phyloP scores from a whole-genome alignment of 768 basidiomycete species.

The Rhodotorula babjevae region DNA sequence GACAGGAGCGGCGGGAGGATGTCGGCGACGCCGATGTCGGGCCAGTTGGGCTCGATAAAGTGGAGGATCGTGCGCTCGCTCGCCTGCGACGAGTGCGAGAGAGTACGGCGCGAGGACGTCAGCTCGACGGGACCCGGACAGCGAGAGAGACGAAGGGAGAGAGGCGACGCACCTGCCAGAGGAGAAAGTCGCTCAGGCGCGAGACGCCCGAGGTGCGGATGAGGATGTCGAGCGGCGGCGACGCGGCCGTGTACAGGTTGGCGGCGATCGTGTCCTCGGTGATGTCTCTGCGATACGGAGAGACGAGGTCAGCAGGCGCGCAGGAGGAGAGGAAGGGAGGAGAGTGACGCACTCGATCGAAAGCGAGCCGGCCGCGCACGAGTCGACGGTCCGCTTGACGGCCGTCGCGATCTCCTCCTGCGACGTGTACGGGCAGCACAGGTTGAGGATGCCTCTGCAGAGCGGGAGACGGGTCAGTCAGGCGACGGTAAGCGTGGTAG shows the following conservation, averaged over 20 bases:
- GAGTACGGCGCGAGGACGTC: too few relatives aligned
- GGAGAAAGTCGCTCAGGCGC: slow-evolving; percentile 78
- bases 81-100: slow-evolving; percentile 54
- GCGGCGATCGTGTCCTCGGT: slow-evolving; percentile 65
- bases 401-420: slow-evolving; percentile 86
- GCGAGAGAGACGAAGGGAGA: background rate
- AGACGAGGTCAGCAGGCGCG: background rate
- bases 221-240: slow-evolving; percentile 71
- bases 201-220: slow-evolving; percentile 87
- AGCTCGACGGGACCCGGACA: too few relatives aligned
- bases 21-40: slow-evolving; percentile 80
- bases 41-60: slow-evolving; percentile 82
- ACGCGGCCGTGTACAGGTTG: slow-evolving; percentile 59
- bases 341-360: background rate
- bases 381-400: slow-evolving; percentile 50
- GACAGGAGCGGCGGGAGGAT: slow-evolving; percentile 81
- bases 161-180: slow-evolving; percentile 74
- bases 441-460: slow-evolving; percentile 76
- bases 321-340: background rate
- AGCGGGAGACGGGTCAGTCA: background rate
- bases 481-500: too few relatives aligned
- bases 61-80: slow-evolving; percentile 80
- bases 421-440: slow-evolving; percentile 88
- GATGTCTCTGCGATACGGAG: slow-evolving; percentile 50
- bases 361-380: background rate